Evolutionary conservation across 2,329 filamentous ascomycete genomes (phyloP), one percentile per base, ranked within the genome.

Genomic region (Fusarium oligoseptatum): DNA sequence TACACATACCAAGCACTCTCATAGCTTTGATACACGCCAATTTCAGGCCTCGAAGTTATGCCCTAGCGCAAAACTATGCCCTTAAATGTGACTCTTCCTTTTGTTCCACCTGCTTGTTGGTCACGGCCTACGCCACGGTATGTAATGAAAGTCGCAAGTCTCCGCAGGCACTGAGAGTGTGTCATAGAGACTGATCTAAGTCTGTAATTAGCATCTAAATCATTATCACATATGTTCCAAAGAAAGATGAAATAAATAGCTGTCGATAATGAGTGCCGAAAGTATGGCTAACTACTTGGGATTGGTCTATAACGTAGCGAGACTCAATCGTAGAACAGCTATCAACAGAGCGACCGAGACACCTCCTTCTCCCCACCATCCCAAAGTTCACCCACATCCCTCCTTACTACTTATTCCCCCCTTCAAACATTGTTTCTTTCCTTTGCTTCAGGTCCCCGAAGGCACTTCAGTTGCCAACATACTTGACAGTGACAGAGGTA

Each of bases 401-500:
- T 24, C 45, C 22, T 50, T 17, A 50, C 45, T 50, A 27, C 22
- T 27, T 11, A 14, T 17, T 11, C 22, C 15, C 15, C 22, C 22
- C 14, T 50, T 27, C 22, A 50, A 17, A 17, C 14, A 50, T 27
- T 4, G 14, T 14, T 10, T 48, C 14, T 48, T 7, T 27, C 14
- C 22, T 17, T 10, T 50, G 15, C 7, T 17, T 27, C 9, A 17
- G 24, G 14, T 17, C 45, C 45, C 17, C 17, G 14, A 24, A 20
- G 20, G 52, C 20, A 57, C 36, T 10, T 36, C 36, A 64, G 62
- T 64, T 64, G 9, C 62, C 62, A 48, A 64, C 62, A 45, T 67
- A 67, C 36, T 55, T 52, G 43, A 60, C 56, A 34, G 57, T 43
- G n/a, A 67, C 64, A 34, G 56, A 43, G 36, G 14, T 67, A n/a